Percentiles rank a stretch among this genome's conserved stretches.
Evolutionary conservation across 1,284 basidiomycete species (phyloP).

Genomic region (Singerocomus inundabilis): DNA sequence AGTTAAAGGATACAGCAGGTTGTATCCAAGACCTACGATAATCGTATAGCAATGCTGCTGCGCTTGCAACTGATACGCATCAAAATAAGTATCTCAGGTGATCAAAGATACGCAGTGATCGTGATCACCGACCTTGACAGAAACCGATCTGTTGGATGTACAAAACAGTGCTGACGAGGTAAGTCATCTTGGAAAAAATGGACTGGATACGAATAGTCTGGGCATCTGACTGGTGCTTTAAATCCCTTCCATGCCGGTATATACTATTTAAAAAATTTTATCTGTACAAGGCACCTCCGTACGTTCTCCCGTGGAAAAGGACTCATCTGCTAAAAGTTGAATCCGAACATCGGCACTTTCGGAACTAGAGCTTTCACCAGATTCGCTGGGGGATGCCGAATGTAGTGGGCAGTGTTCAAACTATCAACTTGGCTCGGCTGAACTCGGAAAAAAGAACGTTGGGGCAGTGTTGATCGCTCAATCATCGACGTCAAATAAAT

Average conservation of each 20-base stretch:
- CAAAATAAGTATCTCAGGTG: background rate
- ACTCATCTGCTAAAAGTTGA: background rate
- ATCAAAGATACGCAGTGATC: background rate
- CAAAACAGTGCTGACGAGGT: background rate
- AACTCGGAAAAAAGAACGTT: background rate
- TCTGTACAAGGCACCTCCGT: background rate
- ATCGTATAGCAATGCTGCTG: slow-evolving; percentile 18
- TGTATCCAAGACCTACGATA: slow-evolving; percentile 10
- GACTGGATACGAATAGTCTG: background rate
- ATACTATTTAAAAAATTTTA: background rate
- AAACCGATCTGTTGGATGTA: slow-evolving; percentile 7
- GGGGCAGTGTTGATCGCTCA: background rate
- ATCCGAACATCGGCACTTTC: too few species aligned
- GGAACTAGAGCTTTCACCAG: background rate
- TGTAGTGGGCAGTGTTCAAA: background rate
- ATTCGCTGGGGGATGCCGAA: background rate
- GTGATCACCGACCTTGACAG: slow-evolving; percentile 12
- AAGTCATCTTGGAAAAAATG: slow-evolving; percentile 4
- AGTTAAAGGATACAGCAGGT: background rate
- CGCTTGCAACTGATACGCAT: slow-evolving; percentile 6
- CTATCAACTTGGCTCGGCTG: background rate
- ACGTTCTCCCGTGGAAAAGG: background rate
- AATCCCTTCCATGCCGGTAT: background rate
- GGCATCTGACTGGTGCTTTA: background rate
- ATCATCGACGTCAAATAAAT: background rate